Evolutionary conservation across 2,329 filamentous ascomycete species (phyloP), one percentile per base, ranked within the genome.

Genomic region (Xylaria sp.): DNA sequence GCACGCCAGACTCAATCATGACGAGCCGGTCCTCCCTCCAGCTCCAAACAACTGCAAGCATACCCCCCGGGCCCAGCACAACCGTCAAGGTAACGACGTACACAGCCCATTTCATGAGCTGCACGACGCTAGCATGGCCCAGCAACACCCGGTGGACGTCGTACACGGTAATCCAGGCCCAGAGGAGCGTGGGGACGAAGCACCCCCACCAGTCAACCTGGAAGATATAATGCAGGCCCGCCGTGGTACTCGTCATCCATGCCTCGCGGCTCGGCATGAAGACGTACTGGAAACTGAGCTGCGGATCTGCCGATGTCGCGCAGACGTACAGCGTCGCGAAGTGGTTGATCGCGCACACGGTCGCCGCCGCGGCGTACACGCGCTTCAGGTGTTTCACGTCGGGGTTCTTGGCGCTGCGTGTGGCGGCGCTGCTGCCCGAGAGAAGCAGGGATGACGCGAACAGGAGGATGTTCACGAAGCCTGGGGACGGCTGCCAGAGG

Each of bases 221-320:
- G 67, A 74, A 73, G 65, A 73, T 71, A 17, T 72, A 74, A 52
- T 74, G 72, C 52, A 74, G 56, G 14, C 71, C 72, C 9, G 63
- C 54, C 21, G 64, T 64, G 23, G 69, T 69, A 62, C 57, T 68
- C 2, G 65, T 64, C 35, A 60, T 63, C 70, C 67, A 68, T 1
- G 50, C 43, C 4, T 25, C 38, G 19, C 61, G 55, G 47, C 64
- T 56, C 14, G 72, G 72, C 12, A 72, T 35, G 55, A 74, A 72
- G 11, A 73, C 67, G 54, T 68, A 68, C 25, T 62, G 45, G 25
- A 72, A 63, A 54, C 64, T 61, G 37, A 73, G 66, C 45, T 65
- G 57, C 28, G 69, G 67, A 52, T 69, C 45, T 15, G 66, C 40
- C 15, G 70, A 68, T 5, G 70, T 68, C 1, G 67, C 61, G 53